A percentile compares a stretch with the other conserved stretches of the same genome.
These are phyloP conservation scores for Alternaria sp. DNA, from an alignment of 2,329 filamentous ascomycete genomes.

Conservation along the genomic window DNA sequence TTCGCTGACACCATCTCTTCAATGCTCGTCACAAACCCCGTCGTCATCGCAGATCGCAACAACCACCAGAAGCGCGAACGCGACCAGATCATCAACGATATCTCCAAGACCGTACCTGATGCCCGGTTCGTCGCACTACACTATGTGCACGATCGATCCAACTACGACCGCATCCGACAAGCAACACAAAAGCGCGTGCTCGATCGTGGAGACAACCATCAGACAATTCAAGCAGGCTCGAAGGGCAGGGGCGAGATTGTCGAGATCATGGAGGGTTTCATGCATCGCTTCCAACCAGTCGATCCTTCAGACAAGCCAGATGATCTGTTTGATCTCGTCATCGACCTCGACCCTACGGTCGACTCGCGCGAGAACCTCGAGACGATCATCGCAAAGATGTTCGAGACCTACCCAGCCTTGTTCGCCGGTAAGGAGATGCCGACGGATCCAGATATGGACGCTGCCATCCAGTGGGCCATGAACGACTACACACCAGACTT, in stretches of 20 bases:
- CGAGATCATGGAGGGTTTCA: constrained; percentile 93
- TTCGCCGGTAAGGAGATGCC: constrained; percentile 69
- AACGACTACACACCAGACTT: constrained; percentile 78
- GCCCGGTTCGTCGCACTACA: constrained; percentile 84
- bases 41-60: constrained; percentile 90
- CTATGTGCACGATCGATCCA: constrained; percentile 75
- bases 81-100: constrained; percentile 82
- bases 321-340: constrained; percentile 79
- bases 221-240: constrained; percentile 89
- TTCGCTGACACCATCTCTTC: constrained; percentile 77
- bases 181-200: constrained; percentile 81
- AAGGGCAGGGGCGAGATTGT: constrained; percentile 76
- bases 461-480: constrained; percentile 76
- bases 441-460: constrained; percentile 74
- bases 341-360: constrained; percentile 78
- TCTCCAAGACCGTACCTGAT: constrained; percentile 65
- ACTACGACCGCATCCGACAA: constrained; percentile 74
- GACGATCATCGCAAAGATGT: constrained; percentile 72
- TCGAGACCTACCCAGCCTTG: constrained; percentile 78
- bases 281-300: constrained; percentile 81
- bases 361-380: constrained; percentile 89
- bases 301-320: constrained; percentile 74
- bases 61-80: constrained; percentile 90
- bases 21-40: constrained; percentile 68
- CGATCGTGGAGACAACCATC: constrained; percentile 90